These are phyloP conservation scores for Trichoderma sp. DNA, from an alignment of 2,329 filamentous ascomycete genomes.

Conservation along the genomic window DNA sequence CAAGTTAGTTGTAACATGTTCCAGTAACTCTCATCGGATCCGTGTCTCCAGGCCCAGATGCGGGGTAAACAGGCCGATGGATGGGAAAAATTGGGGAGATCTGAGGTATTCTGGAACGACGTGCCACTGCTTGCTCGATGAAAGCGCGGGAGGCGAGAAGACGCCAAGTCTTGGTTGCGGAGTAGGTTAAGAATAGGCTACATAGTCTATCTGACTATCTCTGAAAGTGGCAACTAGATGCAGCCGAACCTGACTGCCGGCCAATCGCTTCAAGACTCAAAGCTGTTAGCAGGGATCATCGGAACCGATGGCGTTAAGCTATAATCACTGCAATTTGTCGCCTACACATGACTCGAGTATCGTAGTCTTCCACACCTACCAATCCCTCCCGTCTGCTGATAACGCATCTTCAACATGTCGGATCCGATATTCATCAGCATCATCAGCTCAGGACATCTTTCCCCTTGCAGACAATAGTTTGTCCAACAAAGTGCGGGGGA, in stretches of 20 bases:
- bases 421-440: neutral
- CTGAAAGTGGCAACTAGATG: constrained; percentile 3
- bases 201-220: neutral
- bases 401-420: neutral
- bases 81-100: constrained; percentile 1
- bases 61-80: neutral
- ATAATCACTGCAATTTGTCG: neutral
- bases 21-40: neutral
- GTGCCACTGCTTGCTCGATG: neutral
- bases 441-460: neutral
- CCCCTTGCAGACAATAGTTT: constrained; percentile 13
- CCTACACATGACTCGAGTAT: neutral
- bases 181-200: neutral
- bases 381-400: no score
- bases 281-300: neutral
- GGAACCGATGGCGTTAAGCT: constrained; percentile 11
- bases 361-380: no score
- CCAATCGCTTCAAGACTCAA: neutral
- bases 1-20: neutral
- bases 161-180: neutral
- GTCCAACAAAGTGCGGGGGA: constrained; percentile 6
- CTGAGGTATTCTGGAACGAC: neutral
- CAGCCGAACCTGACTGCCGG: neutral
- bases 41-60: neutral
- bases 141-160: neutral